Base-by-base conservation (phyloP, 2,329 filamentous ascomycete genomes). In the Xylaria multiplex region DNA sequence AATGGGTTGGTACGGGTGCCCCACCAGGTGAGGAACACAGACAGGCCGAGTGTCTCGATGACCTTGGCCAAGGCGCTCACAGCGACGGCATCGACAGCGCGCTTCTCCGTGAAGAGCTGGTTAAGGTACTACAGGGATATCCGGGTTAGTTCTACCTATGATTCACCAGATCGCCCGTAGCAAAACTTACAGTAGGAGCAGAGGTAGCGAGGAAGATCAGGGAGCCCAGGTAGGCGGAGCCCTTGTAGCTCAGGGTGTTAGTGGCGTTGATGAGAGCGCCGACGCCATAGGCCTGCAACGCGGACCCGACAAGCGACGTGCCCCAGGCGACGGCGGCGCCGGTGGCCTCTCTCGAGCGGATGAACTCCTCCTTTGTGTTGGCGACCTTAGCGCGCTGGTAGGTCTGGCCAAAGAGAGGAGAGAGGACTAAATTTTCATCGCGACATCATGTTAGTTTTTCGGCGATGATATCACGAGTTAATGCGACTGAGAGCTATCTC, bases 281-380 rank as follows among this genome's bases (percentile, higher is more conserved):
- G 70, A 97, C 91, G 78, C 93, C 93, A 77, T 97, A 97, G 69
- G 91, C 88, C 85, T 97, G 93, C 67, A 97, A 82, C 66, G 91
- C 93, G 64, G 93, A 96, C 79, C 96, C 96, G 78, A 93, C 84
- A 69, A 98, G 87, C 46, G 93, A 96, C 71, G 92, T 95, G 79
- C 94, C 93, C 91, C 92, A 97, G 72, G 93, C 92, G 67, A 93
- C 88, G 70, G 92, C 94, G 71, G 94, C 93, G 67, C 91, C 91
- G 69, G 91, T 89, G 71, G 95, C 92, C 85, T 98, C 95, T 87
- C 93, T 95, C 74, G 93, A 96, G 81, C 91, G 91, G 81, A 96
- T 83, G 83, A 97, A 98, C 84, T 98, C 95, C 84, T 98, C 94
- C 85, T 96, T 97, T 77, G 91, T 92, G 88, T 97, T 95, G 80